Evolutionary conservation across 2,329 filamentous ascomycete genomes (phyloP), one percentile per base, ranked within the genome.

Genomic region (Podosphaera fusca): DNA sequence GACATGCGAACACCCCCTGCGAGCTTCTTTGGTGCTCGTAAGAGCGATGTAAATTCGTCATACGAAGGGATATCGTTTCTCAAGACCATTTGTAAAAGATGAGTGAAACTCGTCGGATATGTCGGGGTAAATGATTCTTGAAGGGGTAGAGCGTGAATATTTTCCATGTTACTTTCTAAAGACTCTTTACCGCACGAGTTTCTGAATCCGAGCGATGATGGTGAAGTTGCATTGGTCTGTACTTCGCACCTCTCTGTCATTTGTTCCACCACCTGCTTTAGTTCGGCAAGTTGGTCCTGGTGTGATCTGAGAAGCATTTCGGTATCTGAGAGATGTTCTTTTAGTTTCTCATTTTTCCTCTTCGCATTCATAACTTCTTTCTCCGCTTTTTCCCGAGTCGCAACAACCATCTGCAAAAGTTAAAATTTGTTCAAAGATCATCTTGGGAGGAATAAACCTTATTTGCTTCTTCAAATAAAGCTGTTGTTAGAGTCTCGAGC

Each of bases 391-490:
- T 89, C 87, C 66, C 94, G 87, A 42, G 90, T 90, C 14, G 80
- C 81, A 46, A 90, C 86, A 56, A 98, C 92, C 90, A 98, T 96
- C 75, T 81, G 60, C 88, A 84, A 38, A 86, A 86, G 79, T 81
- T 53, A 92, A 85, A 58, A n/a, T 42, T 52, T 33, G 35, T 9
- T 40, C 21, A 21, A 31, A 4, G 4, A 34, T 31, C 94, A 87
- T 29, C 30, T 54, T 54, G 94, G 73, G 76, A 58, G 53, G 5
- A 52, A 67, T 70, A 59, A 67, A 81, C 79, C 70, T 85, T 89
- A 72, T 98, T 96, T 55, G 92, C 92, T 73, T 98, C 90, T 67
- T 96, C 88, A 61, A 98, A 98, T n/a, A 98, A 76, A 34, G 87
- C 88, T 1, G 87, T 82, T 0, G 92, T 96, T 61, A 98, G 70